Percentiles rank a stretch among this genome's conserved stretches.
These are phyloP conservation scores for Prunella vulgaris DNA, from an alignment of 257 asterid species.

Conservation along the genomic window DNA sequence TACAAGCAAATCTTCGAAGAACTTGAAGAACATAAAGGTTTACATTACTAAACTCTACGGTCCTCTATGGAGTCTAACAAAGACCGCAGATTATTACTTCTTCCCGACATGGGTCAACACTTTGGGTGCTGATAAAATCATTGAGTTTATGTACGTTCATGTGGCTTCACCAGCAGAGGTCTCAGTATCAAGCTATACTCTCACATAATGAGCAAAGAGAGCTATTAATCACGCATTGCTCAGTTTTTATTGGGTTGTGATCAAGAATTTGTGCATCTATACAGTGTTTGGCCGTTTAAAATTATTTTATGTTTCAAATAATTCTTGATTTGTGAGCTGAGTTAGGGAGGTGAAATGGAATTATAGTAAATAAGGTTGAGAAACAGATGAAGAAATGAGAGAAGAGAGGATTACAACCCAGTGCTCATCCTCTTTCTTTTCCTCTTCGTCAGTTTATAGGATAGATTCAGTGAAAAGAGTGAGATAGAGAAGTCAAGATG, in stretches of 20 bases:
- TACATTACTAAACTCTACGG: constrained; percentile 69
- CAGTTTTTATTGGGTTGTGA: constrained; percentile 30
- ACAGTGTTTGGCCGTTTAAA: constrained; percentile 13
- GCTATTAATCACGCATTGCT: constrained; percentile 22
- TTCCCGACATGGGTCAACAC: constrained; percentile 85
- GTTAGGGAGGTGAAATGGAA: constrained; percentile 33
- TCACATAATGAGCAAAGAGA: constrained; percentile 32
- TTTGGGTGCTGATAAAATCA: constrained; percentile 76
- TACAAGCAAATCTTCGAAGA: constrained; percentile 73
- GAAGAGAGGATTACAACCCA: constrained; percentile 60
- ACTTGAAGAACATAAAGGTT: constrained; percentile 62
- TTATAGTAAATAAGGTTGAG: constrained; percentile 37
- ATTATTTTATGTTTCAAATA: constrained; percentile 27
- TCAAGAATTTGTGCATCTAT: constrained; percentile 67
- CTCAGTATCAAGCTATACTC: constrained; percentile 72
- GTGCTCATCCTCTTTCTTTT: constrained; percentile 98
- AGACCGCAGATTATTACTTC: constrained; percentile 54
- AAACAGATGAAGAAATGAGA: constrained; percentile 71
- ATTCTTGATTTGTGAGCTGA: constrained; percentile 47
- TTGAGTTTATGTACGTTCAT: constrained; percentile 88
- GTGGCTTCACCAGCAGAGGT: constrained; percentile 70
- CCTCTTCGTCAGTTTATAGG: constrained; percentile 41
- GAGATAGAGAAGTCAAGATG: constrained; percentile 40
- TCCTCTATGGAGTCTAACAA: constrained; percentile 91
- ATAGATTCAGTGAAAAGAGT: constrained; percentile 33